A percentile compares a stretch with the other conserved stretches of the same genome.
Evolutionary conservation across 495 filamentous ascomycete genomes (phyloP).

Genomic region (Letharia lupina): DNA sequence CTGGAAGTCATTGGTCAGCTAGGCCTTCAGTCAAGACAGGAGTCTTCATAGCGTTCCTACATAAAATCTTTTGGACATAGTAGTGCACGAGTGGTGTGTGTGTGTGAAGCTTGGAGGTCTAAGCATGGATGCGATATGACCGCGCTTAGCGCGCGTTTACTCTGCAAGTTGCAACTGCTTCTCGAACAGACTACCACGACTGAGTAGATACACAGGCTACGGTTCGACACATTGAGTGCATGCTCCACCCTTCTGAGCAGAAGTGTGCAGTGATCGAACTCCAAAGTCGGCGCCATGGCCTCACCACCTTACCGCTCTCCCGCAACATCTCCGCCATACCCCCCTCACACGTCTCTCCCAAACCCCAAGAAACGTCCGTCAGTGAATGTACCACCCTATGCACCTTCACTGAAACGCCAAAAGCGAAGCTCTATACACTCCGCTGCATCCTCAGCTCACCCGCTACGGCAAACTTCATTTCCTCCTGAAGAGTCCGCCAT

Average conservation of each 20-base stretch:
- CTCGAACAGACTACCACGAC: neutral
- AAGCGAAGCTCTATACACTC: slow-evolving; percentile 46
- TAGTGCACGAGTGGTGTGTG: neutral
- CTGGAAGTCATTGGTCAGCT: slow-evolving; percentile 24
- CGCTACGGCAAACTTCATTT: slow-evolving; percentile 84
- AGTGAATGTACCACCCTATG: slow-evolving; percentile 36
- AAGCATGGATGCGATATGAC: neutral
- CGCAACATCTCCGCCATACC: slow-evolving; percentile 46
- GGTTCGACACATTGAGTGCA: neutral
- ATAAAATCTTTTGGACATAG: slow-evolving; percentile 26
- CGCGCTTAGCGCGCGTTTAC: neutral
- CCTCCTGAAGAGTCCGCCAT: slow-evolving; percentile 49
- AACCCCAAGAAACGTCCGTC: slow-evolving; percentile 52
- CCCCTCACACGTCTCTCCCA: slow-evolving; percentile 40
- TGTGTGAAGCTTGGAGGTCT: neutral
- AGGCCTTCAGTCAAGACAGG: too few species aligned
- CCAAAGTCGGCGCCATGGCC: slow-evolving; percentile 41
- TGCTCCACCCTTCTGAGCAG: neutral
- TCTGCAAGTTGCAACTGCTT: neutral
- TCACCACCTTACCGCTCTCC: slow-evolving; percentile 47
- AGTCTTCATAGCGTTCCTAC: slow-evolving; percentile 10
- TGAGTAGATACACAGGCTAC: neutral
- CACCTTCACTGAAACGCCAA: slow-evolving; percentile 49
- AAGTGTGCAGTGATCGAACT: neutral
- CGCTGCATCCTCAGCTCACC: slow-evolving; percentile 50